Evolutionary conservation across 116 monocot genomes (phyloP), one percentile per base, ranked within the genome.

Genomic region (Zostera marina): DNA sequence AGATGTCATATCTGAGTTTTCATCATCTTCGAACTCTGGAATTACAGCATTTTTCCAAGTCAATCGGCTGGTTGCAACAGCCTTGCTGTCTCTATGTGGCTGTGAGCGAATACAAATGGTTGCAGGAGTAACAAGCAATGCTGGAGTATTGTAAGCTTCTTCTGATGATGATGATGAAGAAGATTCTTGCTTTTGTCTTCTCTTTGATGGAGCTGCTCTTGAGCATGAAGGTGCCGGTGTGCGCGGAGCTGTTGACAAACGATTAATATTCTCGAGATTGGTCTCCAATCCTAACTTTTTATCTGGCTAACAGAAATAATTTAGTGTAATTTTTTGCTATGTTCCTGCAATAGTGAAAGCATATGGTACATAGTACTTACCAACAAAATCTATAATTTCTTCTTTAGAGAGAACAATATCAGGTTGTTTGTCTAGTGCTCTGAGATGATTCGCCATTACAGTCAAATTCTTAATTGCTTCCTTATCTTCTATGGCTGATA

Each of bases 31-130:
- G 0, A 9, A 52, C 5, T 41, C 44, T 0, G 44, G 4, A 14
- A 13, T 40, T 8, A 22, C 11, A 12, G 56, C 63, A 20, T 25
- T 44, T 9, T 17, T 21, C 22, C 70, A 47, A 11, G 76, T 52
- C 61, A 96, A 73, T 73, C 72, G 81, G 66, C 77, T 80, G 74
- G 88, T 77, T 23, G 94, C 88, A 1, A 55, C 78, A 5, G 82
- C 72, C 61, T 96, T 96, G 76, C 94, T 88, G 40, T 80, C 79
- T 49, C 94, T 79, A 62, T 84, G 73, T 13, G 80, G 74, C 0
- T 80, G 83, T 7, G 22, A 22, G 16, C 52, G 79, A 10, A 17
- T 22, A 38, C 52, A 52, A 5, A 48, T 52, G 21, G 72, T n/a
- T n/a, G 66, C 54, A 7, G 79, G 74, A 58, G 82, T 75, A 60